Percentiles rank a stretch among this genome's conserved stretches.
Evolutionary conservation across 1,284 basidiomycete genomes (phyloP).

Genomic region (Marasmius tenuissimus): DNA sequence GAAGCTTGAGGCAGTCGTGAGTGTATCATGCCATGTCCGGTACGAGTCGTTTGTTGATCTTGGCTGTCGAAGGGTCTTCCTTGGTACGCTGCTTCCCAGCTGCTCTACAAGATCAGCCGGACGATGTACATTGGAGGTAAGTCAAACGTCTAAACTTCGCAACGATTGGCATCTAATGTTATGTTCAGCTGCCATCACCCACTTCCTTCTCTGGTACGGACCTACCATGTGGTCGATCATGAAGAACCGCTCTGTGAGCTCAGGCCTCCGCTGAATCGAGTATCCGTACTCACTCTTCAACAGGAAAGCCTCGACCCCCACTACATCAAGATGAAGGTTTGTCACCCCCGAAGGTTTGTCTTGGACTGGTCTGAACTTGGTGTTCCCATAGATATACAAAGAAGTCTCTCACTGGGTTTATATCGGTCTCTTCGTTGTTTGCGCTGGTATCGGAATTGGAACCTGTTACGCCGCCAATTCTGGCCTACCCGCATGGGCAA

Average conservation of each 20-base stretch:
- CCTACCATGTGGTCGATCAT: slow-evolving; percentile 31
- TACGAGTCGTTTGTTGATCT: neutral
- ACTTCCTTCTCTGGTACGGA: slow-evolving; percentile 40
- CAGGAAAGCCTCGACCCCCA: slow-evolving; percentile 32
- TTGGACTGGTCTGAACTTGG: neutral
- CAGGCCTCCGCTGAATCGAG: slow-evolving; percentile 17
- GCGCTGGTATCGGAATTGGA: slow-evolving; percentile 32
- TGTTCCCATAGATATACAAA: slow-evolving; percentile 34
- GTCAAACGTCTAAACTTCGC: neutral
- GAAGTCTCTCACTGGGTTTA: slow-evolving; percentile 51
- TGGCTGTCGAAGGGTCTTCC: slow-evolving; percentile 20
- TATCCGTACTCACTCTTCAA: neutral
- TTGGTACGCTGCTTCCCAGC: slow-evolving; percentile 29
- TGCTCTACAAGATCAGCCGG: slow-evolving; percentile 27
- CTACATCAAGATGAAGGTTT: slow-evolving; percentile 41
- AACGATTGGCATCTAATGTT: neutral
- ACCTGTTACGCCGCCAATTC: slow-evolving; percentile 45
- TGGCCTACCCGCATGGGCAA: slow-evolving; percentile 47
- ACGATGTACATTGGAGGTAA: slow-evolving; percentile 30
- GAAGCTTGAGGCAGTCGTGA: slow-evolving; percentile 18
- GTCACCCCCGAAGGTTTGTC: neutral
- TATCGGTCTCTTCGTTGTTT: slow-evolving; percentile 29
- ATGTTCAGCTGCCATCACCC: slow-evolving; percentile 29
- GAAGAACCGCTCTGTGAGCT: slow-evolving; percentile 18
- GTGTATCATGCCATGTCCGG: neutral